Percentiles rank a stretch among this genome's conserved stretches.
These are phyloP conservation scores for Lactarius trivialis DNA, from an alignment of 768 basidiomycete species.

Conservation along the genomic window DNA sequence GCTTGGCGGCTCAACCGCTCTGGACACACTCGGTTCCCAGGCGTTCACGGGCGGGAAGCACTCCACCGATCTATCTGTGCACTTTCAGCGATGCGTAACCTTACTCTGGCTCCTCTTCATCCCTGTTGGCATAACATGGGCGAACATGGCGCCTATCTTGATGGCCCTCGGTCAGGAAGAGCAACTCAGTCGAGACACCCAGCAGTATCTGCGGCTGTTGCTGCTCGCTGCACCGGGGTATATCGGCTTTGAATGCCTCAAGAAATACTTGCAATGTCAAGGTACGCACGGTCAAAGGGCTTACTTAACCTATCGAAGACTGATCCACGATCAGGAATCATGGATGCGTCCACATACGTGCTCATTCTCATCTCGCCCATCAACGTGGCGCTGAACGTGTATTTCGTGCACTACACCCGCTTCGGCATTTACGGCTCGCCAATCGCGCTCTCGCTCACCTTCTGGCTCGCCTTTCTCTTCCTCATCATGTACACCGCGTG, in stretches of 20 bases:
- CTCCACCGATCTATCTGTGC: conserved; percentile 60
- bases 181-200: conserved; percentile 51
- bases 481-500: conserved; percentile 44
- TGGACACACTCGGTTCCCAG: conserved; percentile 74
- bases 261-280: conserved; percentile 77
- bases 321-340: conserved; percentile 48
- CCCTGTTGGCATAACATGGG: conserved; percentile 59
- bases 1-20: conserved; percentile 69
- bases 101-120: conserved; percentile 58
- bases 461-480: conserved; percentile 58
- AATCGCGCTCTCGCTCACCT: conserved; percentile 58
- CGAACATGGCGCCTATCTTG: conserved; percentile 55
- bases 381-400: conserved; percentile 53
- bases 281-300: conserved; percentile 42
- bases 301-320: no score
- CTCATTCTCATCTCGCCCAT: conserved; percentile 58
- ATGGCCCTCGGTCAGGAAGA: conserved; percentile 56
- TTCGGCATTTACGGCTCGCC: conserved; percentile 64
- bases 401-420: conserved; percentile 55
- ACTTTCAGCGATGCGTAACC: conserved; percentile 63
- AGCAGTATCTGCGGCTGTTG: conserved; percentile 58
- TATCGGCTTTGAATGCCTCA: conserved; percentile 68
- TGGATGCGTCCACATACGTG: conserved; percentile 62
- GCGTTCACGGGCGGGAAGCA: conserved; percentile 59
- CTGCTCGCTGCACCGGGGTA: conserved; percentile 64